Percentiles rank a stretch among this genome's conserved stretches.
Conservation (phyloP, 208 protist species). For the Acanthamoeba sp. region DNA sequence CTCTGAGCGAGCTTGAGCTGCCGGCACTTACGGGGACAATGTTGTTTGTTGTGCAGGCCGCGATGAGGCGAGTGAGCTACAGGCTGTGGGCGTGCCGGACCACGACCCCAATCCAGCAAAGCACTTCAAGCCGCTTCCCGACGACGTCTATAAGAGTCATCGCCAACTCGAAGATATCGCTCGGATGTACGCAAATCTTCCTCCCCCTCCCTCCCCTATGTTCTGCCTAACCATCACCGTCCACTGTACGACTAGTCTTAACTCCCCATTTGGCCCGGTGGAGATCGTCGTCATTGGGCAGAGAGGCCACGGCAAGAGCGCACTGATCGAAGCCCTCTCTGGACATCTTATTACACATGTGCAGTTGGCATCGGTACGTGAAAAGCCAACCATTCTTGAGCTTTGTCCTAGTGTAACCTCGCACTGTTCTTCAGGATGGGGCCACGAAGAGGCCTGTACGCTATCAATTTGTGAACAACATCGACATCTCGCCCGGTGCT, state of each 20-base stretch:
- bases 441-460: slow-evolving; percentile 35
- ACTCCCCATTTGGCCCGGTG: slow-evolving; percentile 21
- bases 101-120: slow-evolving; percentile 13
- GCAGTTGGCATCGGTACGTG: neutral
- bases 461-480: slow-evolving; percentile 59
- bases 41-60: neutral
- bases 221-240: neutral
- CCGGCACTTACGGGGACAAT: too few species aligned
- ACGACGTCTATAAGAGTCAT: slow-evolving; percentile 47
- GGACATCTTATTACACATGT: slow-evolving; percentile 1
- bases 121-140: slow-evolving; percentile 25
- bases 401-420: neutral
- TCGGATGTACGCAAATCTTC: neutral
- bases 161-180: slow-evolving; percentile 45
- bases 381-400: neutral
- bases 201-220: neutral
- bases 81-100: neutral
- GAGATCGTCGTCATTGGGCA: slow-evolving; percentile 37
- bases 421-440: neutral
- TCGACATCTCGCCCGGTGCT: neutral
- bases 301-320: slow-evolving; percentile 63
- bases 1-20: too few species aligned
- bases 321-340: slow-evolving; percentile 32
- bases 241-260: neutral
- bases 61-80: neutral